Percentiles rank a stretch among this genome's conserved stretches.
Evolutionary conservation across 805 yeast genomes (phyloP).

Genomic region (Teunomyces barrocoloradensis): DNA sequence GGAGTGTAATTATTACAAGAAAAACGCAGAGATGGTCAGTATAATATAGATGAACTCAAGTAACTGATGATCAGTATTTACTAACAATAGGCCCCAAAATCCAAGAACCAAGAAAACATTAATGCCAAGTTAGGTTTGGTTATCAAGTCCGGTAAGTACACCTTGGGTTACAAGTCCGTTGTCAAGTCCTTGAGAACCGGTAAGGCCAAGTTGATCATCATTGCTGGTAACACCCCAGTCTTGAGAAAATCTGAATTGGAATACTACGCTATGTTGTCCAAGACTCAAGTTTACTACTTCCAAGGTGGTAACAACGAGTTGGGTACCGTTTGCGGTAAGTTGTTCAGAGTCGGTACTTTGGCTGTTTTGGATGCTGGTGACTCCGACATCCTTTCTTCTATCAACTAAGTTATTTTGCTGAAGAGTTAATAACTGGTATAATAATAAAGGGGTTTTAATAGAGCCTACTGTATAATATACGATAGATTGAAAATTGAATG

Average conservation of each 20-base stretch:
- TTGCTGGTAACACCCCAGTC: conserved; percentile 99
- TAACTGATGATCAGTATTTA: conserved; percentile 15
- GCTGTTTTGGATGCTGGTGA: conserved; percentile 98
- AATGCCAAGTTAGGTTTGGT: conserved; percentile 98
- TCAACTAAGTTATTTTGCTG: conserved; percentile 8
- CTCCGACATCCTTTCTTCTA: conserved; percentile 89
- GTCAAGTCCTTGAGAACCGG: conserved; percentile 98
- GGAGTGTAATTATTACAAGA: conserved; percentile 70
- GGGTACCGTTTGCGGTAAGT: conserved; percentile 99
- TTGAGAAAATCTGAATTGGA: conserved; percentile 99
- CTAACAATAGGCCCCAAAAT: conserved; percentile 89
- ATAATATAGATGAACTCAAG: conserved; percentile 21
- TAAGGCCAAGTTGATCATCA: conserved; percentile 96
- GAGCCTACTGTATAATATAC: conserved; percentile 8
- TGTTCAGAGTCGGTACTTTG: conserved; percentile 98
- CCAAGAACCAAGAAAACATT: conserved; percentile 89
- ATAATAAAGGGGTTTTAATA: conserved; percentile 2
- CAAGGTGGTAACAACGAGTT: conserved; percentile 99
- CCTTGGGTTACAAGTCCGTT: conserved; percentile 99
- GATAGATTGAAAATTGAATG: conserved; percentile 4
- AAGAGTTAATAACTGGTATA: conserved; percentile 2
- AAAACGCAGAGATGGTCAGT: conserved; percentile 98
- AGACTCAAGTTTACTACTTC: conserved; percentile 97
- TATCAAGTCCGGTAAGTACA: conserved; percentile 98
- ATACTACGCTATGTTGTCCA: conserved; percentile 99